These are phyloP conservation scores for Cucurbita argyrosperma DNA, from an alignment of 306 rosid genomes.

Conservation along the genomic window DNA sequence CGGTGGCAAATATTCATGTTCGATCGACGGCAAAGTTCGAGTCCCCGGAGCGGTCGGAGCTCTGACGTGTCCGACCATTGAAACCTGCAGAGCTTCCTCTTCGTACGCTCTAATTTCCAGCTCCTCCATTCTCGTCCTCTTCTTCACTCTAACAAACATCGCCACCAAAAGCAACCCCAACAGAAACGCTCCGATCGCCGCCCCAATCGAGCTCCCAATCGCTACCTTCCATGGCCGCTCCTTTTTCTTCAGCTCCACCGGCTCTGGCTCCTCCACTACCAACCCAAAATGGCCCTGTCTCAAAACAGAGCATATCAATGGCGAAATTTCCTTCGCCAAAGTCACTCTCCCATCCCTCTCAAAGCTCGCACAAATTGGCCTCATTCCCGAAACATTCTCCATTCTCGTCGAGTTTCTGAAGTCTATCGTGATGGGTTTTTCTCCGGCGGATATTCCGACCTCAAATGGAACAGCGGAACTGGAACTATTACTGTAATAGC, in stretches of 20 bases:
- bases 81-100: conserved; percentile 91
- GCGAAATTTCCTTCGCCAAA: conserved; percentile 32
- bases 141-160: conserved; percentile 81
- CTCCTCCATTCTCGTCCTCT: conserved; percentile 71
- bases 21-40: conserved; percentile 47
- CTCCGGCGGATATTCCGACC: conserved; percentile 52
- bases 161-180: conserved; percentile 76
- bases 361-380: conserved; percentile 64
- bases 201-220: conserved; percentile 70
- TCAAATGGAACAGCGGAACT: conserved; percentile 52
- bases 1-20: conserved; percentile 43
- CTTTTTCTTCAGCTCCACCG: conserved; percentile 28
- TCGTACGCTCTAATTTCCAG: conserved; percentile 83
- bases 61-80: conserved; percentile 94
- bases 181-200: conserved; percentile 70
- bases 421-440: conserved; percentile 53
- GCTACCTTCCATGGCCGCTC: conserved; percentile 71
- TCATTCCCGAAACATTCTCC: conserved; percentile 13
- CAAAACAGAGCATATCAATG: conserved; percentile 44
- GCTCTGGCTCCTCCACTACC: conserved; percentile 39
- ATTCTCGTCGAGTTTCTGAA: conserved; percentile 37
- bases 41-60: conserved; percentile 70
- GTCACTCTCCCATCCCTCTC: conserved; percentile 66
- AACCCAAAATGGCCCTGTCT: conserved; percentile 87
- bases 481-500: conserved; percentile 21